Percentiles rank a stretch among this genome's conserved stretches.
Conservation (phyloP, 176 grass and related monocot genomes). For the Panicum miliaceum region DNA sequence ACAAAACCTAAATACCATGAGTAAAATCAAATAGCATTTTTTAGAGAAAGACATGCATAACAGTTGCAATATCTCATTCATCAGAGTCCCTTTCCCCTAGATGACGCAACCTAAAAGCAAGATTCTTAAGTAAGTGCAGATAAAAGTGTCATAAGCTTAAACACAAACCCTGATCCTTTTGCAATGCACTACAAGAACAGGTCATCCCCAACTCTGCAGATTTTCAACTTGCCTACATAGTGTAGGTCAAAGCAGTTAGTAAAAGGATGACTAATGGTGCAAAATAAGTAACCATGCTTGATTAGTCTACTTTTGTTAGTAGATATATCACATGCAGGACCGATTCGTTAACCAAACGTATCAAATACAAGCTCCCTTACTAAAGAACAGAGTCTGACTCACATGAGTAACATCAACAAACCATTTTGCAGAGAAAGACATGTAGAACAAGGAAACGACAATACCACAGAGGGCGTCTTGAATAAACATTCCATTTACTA, state of each 20-base stretch:
- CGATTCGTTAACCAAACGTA: slow-evolving; percentile 7
- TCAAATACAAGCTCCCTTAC: slow-evolving; percentile 1
- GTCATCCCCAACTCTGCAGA: background rate
- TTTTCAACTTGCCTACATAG: background rate
- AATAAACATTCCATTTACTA: background rate
- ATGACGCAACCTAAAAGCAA: background rate
- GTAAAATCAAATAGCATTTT: background rate
- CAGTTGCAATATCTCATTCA: background rate
- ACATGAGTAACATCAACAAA: background rate
- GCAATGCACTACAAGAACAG: background rate
- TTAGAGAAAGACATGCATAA: background rate
- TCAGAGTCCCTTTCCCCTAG: background rate
- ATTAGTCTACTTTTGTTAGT: background rate
- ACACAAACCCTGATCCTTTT: background rate
- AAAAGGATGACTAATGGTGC: background rate
- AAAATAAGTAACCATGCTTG: background rate
- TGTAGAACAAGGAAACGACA: background rate
- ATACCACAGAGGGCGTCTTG: background rate
- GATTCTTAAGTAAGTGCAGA: background rate
- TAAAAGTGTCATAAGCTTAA: background rate
- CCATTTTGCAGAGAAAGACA: background rate
- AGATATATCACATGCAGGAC: background rate
- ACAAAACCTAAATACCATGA: background rate
- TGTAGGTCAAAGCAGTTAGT: background rate
- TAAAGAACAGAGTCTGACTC: background rate